Base-by-base conservation (phyloP, 2,329 filamentous ascomycete species). In the Penicillium psychrosexuale region DNA sequence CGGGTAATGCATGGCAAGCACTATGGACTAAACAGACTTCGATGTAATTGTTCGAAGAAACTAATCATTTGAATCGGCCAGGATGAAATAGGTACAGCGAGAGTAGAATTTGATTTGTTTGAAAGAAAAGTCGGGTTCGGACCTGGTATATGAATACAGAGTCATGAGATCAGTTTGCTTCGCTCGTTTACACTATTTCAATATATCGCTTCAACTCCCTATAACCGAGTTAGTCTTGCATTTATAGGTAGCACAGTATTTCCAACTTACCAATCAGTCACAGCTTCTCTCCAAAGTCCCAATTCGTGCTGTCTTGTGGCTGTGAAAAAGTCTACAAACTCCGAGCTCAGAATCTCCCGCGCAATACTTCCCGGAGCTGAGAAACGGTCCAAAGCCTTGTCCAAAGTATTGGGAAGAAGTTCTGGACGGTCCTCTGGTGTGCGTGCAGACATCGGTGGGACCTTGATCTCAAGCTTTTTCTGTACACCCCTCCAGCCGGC, bases 251-350 rank as follows among this genome's bases (percentile, higher is more conserved):
- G 8, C 19, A 27, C 15, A 12, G 12, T n/a, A 15, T 30, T 2
- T 19, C 38, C 12, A 52, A 85, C 88, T 74, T 80, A 92, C 91
- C 93, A 97, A 73, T 97, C 93, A 22, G 92, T 97, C 11, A 97
- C 92, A 1, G 91, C 91, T 72, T 97, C 92, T 65, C 97, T 91
- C 88, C 89, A 97, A 8, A 96, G 76, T 57, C 88, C 79, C 53
- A 93, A 82, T 75, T 97, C 93, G 73, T 97, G 92, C 72, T 95
- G 87, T 60, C 93, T 83, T 17, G 92, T 96, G n/a, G 92, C 93
- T 12, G 87, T 90, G 76, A 86, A 97, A 72, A 97, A 93, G 13
- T 97, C 91, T 5, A 97, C 93, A 75, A 97, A 97, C 11, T 89
- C 90, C 66, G 96, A 88, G 0, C 92, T 92, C 70, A 97, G 88